phyloP scores from a whole-genome alignment of 148 eudicot genomes.

The Cornus kousa region DNA sequence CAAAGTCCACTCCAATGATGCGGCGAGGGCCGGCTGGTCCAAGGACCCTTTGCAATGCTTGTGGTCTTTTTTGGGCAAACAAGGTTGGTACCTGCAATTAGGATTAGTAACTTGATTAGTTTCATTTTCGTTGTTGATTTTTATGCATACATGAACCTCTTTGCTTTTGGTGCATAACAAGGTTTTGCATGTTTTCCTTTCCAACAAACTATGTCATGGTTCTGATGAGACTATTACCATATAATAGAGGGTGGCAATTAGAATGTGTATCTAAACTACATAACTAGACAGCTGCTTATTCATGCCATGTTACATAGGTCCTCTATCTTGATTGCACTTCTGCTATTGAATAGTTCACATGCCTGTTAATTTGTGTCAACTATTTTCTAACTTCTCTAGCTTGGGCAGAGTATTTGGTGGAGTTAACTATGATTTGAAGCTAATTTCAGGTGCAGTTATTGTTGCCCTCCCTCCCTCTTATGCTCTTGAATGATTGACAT shows the following conservation, averaged over 20 bases:
- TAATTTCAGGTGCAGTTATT: background rate
- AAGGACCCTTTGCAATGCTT: constrained; percentile 88
- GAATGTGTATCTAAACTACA: background rate
- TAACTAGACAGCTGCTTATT: background rate
- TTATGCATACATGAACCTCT: background rate
- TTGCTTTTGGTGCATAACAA: constrained; percentile 1
- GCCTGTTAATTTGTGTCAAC: background rate
- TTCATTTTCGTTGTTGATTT: constrained; percentile 1
- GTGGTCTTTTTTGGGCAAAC: constrained; percentile 84
- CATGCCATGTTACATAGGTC: background rate
- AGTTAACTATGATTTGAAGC: background rate
- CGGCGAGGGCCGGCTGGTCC: constrained; percentile 90
- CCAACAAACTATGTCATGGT: background rate
- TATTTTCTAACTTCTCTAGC: background rate
- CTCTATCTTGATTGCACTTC: background rate
- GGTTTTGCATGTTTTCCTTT: constrained; percentile 4
- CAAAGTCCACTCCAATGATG: constrained; percentile 77
- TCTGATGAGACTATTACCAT: background rate
- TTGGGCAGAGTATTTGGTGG: background rate
- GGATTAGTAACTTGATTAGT: background rate
- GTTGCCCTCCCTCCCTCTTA: too few species aligned
- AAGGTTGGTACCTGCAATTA: constrained; percentile 43
- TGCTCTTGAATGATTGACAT: too few species aligned
- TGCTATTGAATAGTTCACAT: background rate
- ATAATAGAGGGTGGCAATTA: background rate